Base-by-base conservation (phyloP, 768 basidiomycete genomes). In the Nidula microcarpa region DNA sequence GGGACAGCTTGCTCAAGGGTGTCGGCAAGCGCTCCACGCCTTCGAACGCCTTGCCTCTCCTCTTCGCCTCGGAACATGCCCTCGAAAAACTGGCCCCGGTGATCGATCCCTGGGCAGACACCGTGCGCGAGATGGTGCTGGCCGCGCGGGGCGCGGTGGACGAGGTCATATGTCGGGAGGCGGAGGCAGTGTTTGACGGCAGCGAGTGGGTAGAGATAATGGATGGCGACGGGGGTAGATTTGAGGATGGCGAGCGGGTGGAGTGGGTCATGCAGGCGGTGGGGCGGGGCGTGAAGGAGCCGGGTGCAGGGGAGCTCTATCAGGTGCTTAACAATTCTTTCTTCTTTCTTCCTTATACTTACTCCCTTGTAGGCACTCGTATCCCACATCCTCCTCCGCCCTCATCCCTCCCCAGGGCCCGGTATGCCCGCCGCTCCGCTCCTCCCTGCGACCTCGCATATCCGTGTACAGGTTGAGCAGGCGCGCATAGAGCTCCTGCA, bases 171-270 rank as follows among this genome's bases (percentile, higher is more conserved):
- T 80, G 80, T 39, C 67, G 63, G 30, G 75, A 85, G 35, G 76
- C 85, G 3, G 84, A 85, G 14, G 75, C 74, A 13, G 87, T 89
- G 47, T 88, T 94, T 51, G 79, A 75, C 36, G 78, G 82, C 50
- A 58, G 70, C 3, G 90, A 92, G 18, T 93, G 94, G 84, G 68
- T 81, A 13, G 84, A 85, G 17, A 74, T 96, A 44, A 78, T 95
- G 71, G 82, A 87, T 55, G 77, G 78, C 1, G 85, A 90, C 54
- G 90, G 88, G 0, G 83, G 79, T 1, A 74, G 83, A 32, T 91
- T 91, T 62, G 87, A 87, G 57, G 90, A 93, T 62, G 76, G 71
- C 1, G 94, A 98, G 58, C 72, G 86, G 50, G 82, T 96, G 0
- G 87, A 91, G 43, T 81, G 80, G 80, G 78, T 88, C 1, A 84